phyloP scores from a whole-genome alignment of 768 basidiomycete genomes.

The Calvatia gigantea region DNA sequence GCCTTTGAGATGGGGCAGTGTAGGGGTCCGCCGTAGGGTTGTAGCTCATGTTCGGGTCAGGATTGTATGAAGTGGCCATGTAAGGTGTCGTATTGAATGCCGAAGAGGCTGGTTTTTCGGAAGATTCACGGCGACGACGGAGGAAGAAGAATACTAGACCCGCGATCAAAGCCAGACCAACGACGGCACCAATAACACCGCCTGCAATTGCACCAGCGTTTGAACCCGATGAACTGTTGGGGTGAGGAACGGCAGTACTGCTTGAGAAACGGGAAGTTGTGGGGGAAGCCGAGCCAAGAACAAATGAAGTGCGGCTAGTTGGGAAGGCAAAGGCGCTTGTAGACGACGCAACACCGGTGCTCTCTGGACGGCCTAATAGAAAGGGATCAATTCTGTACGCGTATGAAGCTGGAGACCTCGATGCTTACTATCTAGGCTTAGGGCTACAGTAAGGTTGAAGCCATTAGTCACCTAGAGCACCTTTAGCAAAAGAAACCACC shows the following conservation, averaged over 20 bases:
- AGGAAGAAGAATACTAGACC: slow-evolving; percentile 30
- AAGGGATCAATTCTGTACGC: too few relatives aligned
- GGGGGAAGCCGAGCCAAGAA: background rate
- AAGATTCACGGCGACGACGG: slow-evolving; percentile 15
- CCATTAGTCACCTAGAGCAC: slow-evolving; percentile 22
- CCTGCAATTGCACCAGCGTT: slow-evolving; percentile 43
- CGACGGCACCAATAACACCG: slow-evolving; percentile 56
- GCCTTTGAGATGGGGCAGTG: slow-evolving; percentile 25
- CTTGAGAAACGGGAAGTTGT: background rate
- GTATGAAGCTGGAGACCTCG: too few relatives aligned
- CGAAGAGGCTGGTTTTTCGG: slow-evolving; percentile 12
- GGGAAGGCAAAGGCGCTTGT: slow-evolving; percentile 18
- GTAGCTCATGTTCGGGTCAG: slow-evolving; percentile 18
- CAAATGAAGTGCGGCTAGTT: slow-evolving; percentile 4
- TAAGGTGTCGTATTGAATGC: slow-evolving; percentile 8
- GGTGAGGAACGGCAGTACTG: background rate
- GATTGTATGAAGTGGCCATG: slow-evolving; percentile 16
- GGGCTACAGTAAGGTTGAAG: slow-evolving; percentile 32
- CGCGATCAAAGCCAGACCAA: slow-evolving; percentile 40
- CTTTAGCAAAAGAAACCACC: background rate
- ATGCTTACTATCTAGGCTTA: slow-evolving; percentile 21
- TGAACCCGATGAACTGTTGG: background rate
- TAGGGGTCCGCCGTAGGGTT: slow-evolving; percentile 16
- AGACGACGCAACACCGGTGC: slow-evolving; percentile 23
- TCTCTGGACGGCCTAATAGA: slow-evolving; percentile 31